These are phyloP conservation scores for Tulasnella sp. DNA, from an alignment of 768 basidiomycete genomes.

Conservation along the genomic window DNA sequence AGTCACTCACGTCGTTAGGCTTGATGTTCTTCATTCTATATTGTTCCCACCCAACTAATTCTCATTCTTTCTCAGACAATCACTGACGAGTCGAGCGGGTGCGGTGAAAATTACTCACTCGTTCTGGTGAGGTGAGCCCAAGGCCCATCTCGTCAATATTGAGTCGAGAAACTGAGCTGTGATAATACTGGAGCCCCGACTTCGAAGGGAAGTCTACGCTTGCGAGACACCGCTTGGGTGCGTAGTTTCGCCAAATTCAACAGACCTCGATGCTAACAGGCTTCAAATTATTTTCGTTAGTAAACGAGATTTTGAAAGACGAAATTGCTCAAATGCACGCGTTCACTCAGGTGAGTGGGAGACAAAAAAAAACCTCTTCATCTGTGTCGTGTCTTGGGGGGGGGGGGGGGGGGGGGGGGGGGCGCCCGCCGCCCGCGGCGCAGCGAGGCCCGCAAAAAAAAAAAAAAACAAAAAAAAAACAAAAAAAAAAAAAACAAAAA, in stretches of 20 bases:
- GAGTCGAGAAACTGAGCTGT: too few species aligned
- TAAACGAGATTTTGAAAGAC: constrained; percentile 64
- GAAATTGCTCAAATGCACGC: constrained; percentile 77
- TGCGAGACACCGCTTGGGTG: constrained; percentile 62
- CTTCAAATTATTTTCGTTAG: constrained; percentile 29
- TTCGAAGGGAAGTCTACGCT: constrained; percentile 77
- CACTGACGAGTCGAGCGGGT: constrained; percentile 67
- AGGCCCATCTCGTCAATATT: too few species aligned
- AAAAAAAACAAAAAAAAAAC: constrained; percentile 4
- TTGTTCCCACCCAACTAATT: background rate
- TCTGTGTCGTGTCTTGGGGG: too few species aligned
- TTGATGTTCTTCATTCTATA: background rate
- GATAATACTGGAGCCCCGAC: constrained; percentile 40
- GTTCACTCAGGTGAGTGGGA: constrained; percentile 60
- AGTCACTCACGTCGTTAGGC: too few species aligned
- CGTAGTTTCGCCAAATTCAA: constrained; percentile 20
- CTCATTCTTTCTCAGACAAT: constrained; percentile 37
- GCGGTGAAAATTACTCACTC: constrained; percentile 67
- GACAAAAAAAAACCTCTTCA: too few species aligned
- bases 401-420: too few species aligned
- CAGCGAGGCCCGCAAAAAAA: too few species aligned
- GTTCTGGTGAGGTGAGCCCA: constrained; percentile 39
- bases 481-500: background rate
- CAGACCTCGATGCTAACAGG: background rate
- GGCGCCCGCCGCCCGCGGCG: too few species aligned